Evolutionary conservation across 139 green algal genomes (phyloP).

Genomic region (Micromonas commoda): DNA sequence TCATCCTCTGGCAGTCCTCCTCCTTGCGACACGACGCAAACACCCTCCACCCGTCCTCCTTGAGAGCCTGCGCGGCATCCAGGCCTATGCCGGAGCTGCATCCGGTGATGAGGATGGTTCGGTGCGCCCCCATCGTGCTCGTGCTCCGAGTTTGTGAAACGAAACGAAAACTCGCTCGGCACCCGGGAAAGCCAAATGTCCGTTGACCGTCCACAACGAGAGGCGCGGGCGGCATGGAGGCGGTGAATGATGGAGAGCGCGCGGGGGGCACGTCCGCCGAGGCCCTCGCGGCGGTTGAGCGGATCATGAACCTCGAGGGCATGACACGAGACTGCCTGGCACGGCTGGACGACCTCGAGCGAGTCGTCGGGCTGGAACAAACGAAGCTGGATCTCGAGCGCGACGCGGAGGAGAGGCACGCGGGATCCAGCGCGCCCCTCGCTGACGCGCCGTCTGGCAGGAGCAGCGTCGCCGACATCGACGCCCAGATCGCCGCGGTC

Average conservation of each 20-base stretch:
- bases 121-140: neutral
- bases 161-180: no score
- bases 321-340: neutral
- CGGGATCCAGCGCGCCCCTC: no score
- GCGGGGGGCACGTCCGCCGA: no score
- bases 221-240: no score
- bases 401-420: no score
- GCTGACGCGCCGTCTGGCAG: neutral
- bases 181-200: no score
- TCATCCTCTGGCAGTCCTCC: neutral
- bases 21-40: neutral
- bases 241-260: no score
- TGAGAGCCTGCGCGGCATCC: neutral
- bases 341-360: neutral
- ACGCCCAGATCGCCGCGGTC: neutral
- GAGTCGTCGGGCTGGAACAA: neutral
- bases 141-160: no score
- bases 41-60: neutral
- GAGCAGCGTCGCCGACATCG: neutral
- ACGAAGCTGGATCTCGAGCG: neutral
- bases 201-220: no score
- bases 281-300: no score
- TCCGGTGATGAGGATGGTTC: neutral
- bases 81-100: neutral
- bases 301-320: neutral